phyloP scores from a whole-genome alignment of 768 basidiomycete species.

The Pholiota molesta region DNA sequence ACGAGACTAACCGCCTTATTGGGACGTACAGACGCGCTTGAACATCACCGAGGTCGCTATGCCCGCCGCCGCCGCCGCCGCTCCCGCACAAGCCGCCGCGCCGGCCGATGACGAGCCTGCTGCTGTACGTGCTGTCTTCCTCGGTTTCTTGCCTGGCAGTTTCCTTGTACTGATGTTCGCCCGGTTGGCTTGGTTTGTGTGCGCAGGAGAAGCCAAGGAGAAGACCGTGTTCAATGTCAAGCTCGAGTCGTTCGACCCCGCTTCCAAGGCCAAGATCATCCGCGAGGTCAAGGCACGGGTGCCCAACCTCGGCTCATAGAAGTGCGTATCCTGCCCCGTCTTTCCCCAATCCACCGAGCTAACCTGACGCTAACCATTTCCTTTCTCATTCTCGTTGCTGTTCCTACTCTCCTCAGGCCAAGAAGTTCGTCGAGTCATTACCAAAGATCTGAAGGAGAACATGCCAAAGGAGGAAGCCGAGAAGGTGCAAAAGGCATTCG shows the following conservation, averaged over 20 bases:
- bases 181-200: not conserved
- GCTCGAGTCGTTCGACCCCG: slow-evolving; percentile 91
- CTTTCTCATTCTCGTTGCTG: not conserved
- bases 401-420: slow-evolving; percentile 64
- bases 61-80: slow-evolving; percentile 72
- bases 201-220: slow-evolving; percentile 91
- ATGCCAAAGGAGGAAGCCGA: slow-evolving; percentile 97
- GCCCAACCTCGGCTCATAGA: slow-evolving; percentile 97
- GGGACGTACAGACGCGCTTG: slow-evolving; percentile 65
- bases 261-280: slow-evolving; percentile 95
- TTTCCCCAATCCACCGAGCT: not conserved
- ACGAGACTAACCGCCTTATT: not conserved
- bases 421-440: slow-evolving; percentile 97
- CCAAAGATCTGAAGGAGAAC: slow-evolving; percentile 96
- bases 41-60: slow-evolving; percentile 98
- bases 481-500: slow-evolving; percentile 91
- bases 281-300: slow-evolving; percentile 96
- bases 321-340: slow-evolving; percentile 51
- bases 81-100: slow-evolving; percentile 57
- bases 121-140: slow-evolving; percentile 49
- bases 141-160: not conserved
- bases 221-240: slow-evolving; percentile 97
- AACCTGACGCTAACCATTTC: not conserved
- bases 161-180: not conserved
- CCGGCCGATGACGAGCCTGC: slow-evolving; percentile 63